Conservation (phyloP, 306 rosid species). For the Cyclanthera cordifolia region DNA sequence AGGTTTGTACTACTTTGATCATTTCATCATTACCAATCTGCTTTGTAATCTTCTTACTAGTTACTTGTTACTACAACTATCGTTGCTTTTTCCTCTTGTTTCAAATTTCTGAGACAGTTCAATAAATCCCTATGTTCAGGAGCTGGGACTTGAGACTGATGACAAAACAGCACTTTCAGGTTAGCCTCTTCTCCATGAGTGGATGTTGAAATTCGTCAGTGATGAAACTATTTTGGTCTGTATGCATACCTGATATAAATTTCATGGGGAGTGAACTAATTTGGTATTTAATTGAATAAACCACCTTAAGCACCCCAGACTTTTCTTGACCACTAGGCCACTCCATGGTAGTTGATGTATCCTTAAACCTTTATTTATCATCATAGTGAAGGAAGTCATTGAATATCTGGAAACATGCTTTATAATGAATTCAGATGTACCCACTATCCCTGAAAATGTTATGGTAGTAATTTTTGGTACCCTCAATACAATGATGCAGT, state of each 20-base stretch:
- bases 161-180: constrained; percentile 98
- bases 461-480: background rate
- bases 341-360: no score
- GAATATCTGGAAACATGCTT: background rate
- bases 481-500: background rate
- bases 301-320: no score
- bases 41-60: background rate
- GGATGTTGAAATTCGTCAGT: background rate
- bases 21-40: background rate
- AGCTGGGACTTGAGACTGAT: constrained; percentile 92
- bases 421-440: background rate
- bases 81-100: constrained; percentile 14
- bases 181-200: constrained; percentile 27
- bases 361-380: background rate
- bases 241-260: background rate
- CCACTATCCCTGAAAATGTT: background rate
- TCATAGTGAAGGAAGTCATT: background rate
- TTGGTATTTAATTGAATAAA: background rate
- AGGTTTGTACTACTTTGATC: constrained; percentile 34
- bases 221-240: background rate
- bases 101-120: constrained; percentile 15
- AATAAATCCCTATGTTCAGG: constrained; percentile 33
- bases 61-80: background rate
- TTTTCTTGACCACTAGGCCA: no score
- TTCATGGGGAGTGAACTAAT: background rate